These are phyloP conservation scores for Candida loeiensis DNA, from an alignment of 805 yeast genomes.

Conservation along the genomic window DNA sequence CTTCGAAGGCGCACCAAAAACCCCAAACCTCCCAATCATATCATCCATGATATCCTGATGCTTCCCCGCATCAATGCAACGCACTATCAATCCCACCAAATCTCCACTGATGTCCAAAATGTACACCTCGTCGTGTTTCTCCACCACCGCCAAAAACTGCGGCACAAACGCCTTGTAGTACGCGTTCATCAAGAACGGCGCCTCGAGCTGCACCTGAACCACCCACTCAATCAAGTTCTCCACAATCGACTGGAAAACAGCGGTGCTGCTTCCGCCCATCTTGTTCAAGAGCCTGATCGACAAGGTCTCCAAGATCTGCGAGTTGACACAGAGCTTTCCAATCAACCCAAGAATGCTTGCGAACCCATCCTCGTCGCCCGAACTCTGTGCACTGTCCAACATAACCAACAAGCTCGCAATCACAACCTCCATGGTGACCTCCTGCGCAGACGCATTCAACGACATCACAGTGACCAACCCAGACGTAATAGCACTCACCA, in stretches of 20 bases:
- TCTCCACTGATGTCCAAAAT: slow-evolving; percentile 33
- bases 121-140: slow-evolving; percentile 10
- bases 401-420: slow-evolving; percentile 29
- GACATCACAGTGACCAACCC: slow-evolving; percentile 51
- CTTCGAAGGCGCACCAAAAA: slow-evolving; percentile 26
- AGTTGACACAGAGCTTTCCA: slow-evolving; percentile 35
- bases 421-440: slow-evolving; percentile 33
- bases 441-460: slow-evolving; percentile 30
- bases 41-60: slow-evolving; percentile 48
- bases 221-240: slow-evolving; percentile 8
- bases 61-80: slow-evolving; percentile 32
- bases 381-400: slow-evolving; percentile 40
- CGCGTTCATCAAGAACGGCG: slow-evolving; percentile 38
- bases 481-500: slow-evolving; percentile 50
- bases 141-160: slow-evolving; percentile 21
- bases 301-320: slow-evolving; percentile 42
- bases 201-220: slow-evolving; percentile 5
- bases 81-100: slow-evolving; percentile 39
- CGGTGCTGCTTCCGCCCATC: slow-evolving; percentile 15
- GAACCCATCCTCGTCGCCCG: slow-evolving; percentile 20
- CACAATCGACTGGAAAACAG: slow-evolving; percentile 5
- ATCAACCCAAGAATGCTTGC: slow-evolving; percentile 19
- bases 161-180: slow-evolving; percentile 46
- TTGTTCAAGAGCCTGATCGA: slow-evolving; percentile 44
- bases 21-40: slow-evolving; percentile 31